A percentile compares a stretch with the other conserved stretches of the same genome.
These are phyloP conservation scores for Cladochytrium replicatum DNA, from an alignment of 192 early-diverging fungal genomes.

Conservation along the genomic window DNA sequence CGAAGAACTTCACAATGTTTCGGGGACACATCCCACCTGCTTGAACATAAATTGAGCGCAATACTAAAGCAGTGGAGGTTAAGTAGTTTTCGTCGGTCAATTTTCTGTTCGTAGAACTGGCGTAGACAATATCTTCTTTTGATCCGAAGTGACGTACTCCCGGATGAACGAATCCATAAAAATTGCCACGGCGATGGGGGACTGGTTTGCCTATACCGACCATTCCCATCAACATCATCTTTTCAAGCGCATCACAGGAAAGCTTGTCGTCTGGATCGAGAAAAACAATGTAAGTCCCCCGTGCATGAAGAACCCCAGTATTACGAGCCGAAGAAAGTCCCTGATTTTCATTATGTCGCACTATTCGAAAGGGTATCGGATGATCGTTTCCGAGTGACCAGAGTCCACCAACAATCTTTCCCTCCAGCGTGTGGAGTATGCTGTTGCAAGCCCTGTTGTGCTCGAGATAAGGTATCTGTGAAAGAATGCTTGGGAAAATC, in stretches of 20 bases:
- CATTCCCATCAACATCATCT: constrained; percentile 8
- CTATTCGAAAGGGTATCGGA: constrained; percentile 12
- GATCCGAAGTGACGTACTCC: constrained; percentile 15
- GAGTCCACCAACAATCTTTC: not conserved
- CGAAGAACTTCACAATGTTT: constrained; percentile 14
- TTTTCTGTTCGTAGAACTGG: not conserved
- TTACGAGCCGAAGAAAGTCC: constrained; percentile 26
- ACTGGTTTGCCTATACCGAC: not conserved
- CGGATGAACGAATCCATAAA: constrained; percentile 12
- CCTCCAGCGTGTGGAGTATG: not conserved
- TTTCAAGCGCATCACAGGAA: constrained; percentile 14
- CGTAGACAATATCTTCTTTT: not conserved
- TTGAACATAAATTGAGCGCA: constrained; percentile 7
- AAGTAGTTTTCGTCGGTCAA: constrained; percentile 13
- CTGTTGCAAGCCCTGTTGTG: too few relatives aligned
- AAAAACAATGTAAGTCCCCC: constrained; percentile 16
- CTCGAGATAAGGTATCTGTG: too few relatives aligned
- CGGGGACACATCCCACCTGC: constrained; percentile 30
- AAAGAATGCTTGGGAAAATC: not conserved
- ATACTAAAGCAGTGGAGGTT: constrained; percentile 12
- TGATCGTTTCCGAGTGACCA: not conserved
- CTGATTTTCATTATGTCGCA: constrained; percentile 11
- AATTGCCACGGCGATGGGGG: not conserved
- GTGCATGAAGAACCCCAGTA: constrained; percentile 16
- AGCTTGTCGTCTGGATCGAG: constrained; percentile 28